phyloP scores from a whole-genome alignment of 2,329 filamentous ascomycete genomes.

The Aotearoamyces nothofagi region DNA sequence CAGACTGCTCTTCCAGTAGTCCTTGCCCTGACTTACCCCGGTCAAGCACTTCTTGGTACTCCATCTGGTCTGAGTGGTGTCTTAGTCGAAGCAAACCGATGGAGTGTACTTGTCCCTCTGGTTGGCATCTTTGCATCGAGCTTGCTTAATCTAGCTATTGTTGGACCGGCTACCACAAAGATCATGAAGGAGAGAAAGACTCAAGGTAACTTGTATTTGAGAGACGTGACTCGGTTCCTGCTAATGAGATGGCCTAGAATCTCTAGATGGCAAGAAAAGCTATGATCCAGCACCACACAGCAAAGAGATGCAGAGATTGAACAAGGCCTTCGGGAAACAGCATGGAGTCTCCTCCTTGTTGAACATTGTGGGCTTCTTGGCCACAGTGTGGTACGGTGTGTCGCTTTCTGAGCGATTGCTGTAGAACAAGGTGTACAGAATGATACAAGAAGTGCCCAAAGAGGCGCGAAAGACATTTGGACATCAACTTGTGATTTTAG shows the following conservation, averaged over 20 bases:
- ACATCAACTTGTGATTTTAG: too few species aligned
- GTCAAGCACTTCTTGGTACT: slow-evolving; percentile 21
- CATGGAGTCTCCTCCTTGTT: slow-evolving; percentile 72
- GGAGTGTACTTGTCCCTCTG: slow-evolving; percentile 52
- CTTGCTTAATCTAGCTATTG: slow-evolving; percentile 50
- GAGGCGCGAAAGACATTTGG: too few species aligned
- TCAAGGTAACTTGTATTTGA: slow-evolving; percentile 70
- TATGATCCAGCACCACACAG: slow-evolving; percentile 69
- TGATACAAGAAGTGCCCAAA: too few species aligned
- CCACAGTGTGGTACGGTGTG: slow-evolving; percentile 64
- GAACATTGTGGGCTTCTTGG: slow-evolving; percentile 57
- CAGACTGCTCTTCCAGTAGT: slow-evolving; percentile 62
- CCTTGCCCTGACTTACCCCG: slow-evolving; percentile 69
- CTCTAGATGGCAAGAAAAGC: slow-evolving; percentile 80
- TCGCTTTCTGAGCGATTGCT: slow-evolving; percentile 31
- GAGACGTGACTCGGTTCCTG: too few species aligned
- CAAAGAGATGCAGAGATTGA: slow-evolving; percentile 67
- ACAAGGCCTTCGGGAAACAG: slow-evolving; percentile 62
- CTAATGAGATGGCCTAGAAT: too few species aligned
- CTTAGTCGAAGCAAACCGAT: slow-evolving; percentile 42
- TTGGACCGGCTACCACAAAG: slow-evolving; percentile 63
- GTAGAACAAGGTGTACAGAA: too few species aligned
- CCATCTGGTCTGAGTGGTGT: slow-evolving; percentile 36
- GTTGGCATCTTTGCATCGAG: slow-evolving; percentile 55
- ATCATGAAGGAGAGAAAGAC: slow-evolving; percentile 62